Conservation (phyloP, 2,329 filamentous ascomycete genomes). For the Penicillium sp. region DNA sequence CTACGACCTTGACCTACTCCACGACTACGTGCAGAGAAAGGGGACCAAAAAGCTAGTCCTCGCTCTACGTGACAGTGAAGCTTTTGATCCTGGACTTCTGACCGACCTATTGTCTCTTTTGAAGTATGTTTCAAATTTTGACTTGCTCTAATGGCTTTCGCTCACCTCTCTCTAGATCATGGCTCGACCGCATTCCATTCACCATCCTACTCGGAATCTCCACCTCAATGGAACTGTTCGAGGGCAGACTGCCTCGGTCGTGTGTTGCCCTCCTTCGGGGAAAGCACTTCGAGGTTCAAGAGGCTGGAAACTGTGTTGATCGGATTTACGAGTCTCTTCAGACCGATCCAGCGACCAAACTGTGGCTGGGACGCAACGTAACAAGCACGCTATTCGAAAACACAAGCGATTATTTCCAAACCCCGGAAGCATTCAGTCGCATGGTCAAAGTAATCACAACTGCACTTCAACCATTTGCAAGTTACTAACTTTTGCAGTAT, state of each 20-base stretch:
- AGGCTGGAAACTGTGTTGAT: conserved; percentile 50
- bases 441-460: conserved; percentile 49
- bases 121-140: conserved; percentile 40
- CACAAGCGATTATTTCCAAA: conserved; percentile 63
- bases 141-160: not conserved
- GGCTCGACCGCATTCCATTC: conserved; percentile 64
- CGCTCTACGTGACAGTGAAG: conserved; percentile 50
- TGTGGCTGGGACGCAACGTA: conserved; percentile 58
- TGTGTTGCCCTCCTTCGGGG: conserved; percentile 57
- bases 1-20: conserved; percentile 50
- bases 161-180: conserved; percentile 50
- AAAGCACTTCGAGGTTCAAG: conserved; percentile 55
- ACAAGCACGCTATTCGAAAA: conserved; percentile 56
- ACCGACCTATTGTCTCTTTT: conserved; percentile 49
- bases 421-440: conserved; percentile 56
- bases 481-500: conserved; percentile 49
- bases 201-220: conserved; percentile 62
- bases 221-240: conserved; percentile 64
- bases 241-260: conserved; percentile 57
- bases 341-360: conserved; percentile 32
- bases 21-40: conserved; percentile 44
- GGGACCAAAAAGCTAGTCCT: conserved; percentile 43
- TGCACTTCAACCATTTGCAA: not conserved
- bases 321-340: conserved; percentile 45
- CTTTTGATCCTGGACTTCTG: conserved; percentile 48